These are phyloP conservation scores for Austroboletus rostrupii DNA, from an alignment of 1,284 basidiomycete genomes.

Conservation along the genomic window DNA sequence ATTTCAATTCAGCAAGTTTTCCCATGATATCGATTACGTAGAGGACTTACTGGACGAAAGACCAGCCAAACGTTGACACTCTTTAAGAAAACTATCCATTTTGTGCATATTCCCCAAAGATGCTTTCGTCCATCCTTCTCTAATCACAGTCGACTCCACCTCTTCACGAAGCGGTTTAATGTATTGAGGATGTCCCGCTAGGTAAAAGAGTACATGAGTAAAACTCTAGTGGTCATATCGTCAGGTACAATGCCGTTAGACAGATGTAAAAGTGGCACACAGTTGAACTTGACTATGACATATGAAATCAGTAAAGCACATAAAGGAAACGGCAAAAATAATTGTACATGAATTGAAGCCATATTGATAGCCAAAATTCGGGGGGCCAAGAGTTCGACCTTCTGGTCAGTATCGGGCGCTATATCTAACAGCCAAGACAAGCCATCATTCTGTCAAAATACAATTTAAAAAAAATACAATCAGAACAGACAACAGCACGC, in stretches of 20 bases:
- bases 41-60: background rate
- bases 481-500: conserved; percentile 14
- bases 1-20: background rate
- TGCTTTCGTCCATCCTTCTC: conserved; percentile 42
- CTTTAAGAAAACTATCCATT: conserved; percentile 45
- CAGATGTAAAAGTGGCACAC: background rate
- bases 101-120: conserved; percentile 39
- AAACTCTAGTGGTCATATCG: conserved; percentile 16
- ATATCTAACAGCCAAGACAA: conserved; percentile 44
- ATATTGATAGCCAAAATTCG: conserved; percentile 36
- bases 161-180: conserved; percentile 39
- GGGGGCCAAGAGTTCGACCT: conserved; percentile 26
- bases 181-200: conserved; percentile 37
- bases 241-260: background rate
- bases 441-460: conserved; percentile 12
- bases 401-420: conserved; percentile 28
- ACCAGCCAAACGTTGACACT: conserved; percentile 13
- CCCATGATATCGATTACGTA: background rate
- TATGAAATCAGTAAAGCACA: background rate
- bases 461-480: no score
- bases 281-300: background rate
- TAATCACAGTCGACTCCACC: conserved; percentile 27
- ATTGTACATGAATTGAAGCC: conserved; percentile 36
- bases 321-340: conserved; percentile 2
- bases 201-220: conserved; percentile 33